Conservation (phyloP, 2,329 filamentous ascomycete species). For the Penicillium sp. region DNA sequence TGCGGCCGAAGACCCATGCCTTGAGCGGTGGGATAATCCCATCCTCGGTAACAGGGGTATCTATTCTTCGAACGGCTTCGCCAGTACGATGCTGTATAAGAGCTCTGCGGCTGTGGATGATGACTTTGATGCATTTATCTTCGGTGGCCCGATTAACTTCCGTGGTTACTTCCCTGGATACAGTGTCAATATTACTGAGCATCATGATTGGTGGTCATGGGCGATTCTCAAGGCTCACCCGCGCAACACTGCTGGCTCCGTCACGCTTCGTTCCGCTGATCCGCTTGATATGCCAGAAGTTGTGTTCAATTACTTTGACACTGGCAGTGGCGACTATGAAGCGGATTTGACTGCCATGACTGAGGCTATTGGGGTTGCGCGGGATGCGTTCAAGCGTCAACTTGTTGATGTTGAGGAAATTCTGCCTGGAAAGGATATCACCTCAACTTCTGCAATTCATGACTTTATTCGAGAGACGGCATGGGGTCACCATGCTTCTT, state of each 20-base stretch:
- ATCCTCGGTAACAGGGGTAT: slow-evolving; percentile 39
- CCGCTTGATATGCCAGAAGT: slow-evolving; percentile 65
- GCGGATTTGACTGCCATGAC: slow-evolving; percentile 14
- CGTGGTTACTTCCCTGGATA: slow-evolving; percentile 52
- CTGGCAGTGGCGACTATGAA: slow-evolving; percentile 30
- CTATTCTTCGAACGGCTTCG: slow-evolving; percentile 54
- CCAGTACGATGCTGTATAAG: slow-evolving; percentile 48
- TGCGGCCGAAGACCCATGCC: slow-evolving; percentile 41
- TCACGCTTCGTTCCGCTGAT: slow-evolving; percentile 61
- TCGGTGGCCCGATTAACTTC: slow-evolving; percentile 57
- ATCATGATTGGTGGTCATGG: slow-evolving; percentile 48
- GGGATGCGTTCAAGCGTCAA: slow-evolving; percentile 45
- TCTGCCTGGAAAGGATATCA: slow-evolving; percentile 44
- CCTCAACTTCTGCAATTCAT: slow-evolving; percentile 45
- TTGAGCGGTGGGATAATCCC: slow-evolving; percentile 45
- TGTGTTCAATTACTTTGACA: slow-evolving; percentile 59
- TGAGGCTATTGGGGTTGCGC: slow-evolving; percentile 42
- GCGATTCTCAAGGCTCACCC: slow-evolving; percentile 61
- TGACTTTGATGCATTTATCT: slow-evolving; percentile 56
- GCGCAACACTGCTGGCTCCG: slow-evolving; percentile 62
- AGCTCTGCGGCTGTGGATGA: slow-evolving; percentile 40
- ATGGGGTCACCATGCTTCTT: slow-evolving; percentile 61
- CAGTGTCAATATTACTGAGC: slow-evolving; percentile 43
- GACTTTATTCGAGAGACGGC: slow-evolving; percentile 52
- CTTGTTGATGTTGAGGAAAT: slow-evolving; percentile 44